These are phyloP conservation scores for California macrophylla DNA, from an alignment of 441 rosid genomes.

Conservation along the genomic window DNA sequence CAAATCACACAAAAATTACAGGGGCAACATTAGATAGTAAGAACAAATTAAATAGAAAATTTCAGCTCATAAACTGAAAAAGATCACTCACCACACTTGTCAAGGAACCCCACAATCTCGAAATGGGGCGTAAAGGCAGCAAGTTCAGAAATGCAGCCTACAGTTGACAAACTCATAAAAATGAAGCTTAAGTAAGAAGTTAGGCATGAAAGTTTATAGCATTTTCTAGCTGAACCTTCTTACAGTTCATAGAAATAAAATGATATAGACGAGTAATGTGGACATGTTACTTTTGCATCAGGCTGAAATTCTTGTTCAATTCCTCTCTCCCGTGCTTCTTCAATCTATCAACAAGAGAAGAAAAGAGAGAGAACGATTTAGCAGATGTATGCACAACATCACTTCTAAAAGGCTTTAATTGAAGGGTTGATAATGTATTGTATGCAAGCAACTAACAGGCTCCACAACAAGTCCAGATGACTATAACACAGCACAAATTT, in stretches of 20 bases:
- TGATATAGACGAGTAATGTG: conserved; percentile 11
- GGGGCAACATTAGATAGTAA: conserved; percentile 1
- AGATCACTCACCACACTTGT: conserved; percentile 48
- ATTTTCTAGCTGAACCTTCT: conserved; percentile 1
- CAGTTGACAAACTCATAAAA: conserved; percentile 15
- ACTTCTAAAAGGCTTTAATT: conserved; percentile 11
- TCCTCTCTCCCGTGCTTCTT: conserved; percentile 72
- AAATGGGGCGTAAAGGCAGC: conserved; percentile 73
- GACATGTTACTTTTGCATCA: conserved; percentile 50
- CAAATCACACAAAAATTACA: background rate
- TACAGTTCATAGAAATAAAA: background rate
- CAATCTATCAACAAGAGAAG: conserved; percentile 36
- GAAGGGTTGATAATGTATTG: background rate
- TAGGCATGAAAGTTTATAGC: conserved; percentile 3
- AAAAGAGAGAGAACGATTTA: conserved; percentile 6
- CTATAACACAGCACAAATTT: background rate
- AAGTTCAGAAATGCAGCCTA: conserved; percentile 71
- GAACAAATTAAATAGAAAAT: background rate
- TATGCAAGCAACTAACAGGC: background rate
- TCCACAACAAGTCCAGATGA: conserved; percentile 2
- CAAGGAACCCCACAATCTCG: conserved; percentile 75
- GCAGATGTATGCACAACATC: background rate
- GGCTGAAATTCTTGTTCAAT: conserved; percentile 70
- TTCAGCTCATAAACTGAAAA: conserved; percentile 10
- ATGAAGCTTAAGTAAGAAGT: conserved; percentile 4